These are phyloP conservation scores for Cryptosporidium meleagridis DNA, from an alignment of 169 alveolate genomes.

Conservation along the genomic window DNA sequence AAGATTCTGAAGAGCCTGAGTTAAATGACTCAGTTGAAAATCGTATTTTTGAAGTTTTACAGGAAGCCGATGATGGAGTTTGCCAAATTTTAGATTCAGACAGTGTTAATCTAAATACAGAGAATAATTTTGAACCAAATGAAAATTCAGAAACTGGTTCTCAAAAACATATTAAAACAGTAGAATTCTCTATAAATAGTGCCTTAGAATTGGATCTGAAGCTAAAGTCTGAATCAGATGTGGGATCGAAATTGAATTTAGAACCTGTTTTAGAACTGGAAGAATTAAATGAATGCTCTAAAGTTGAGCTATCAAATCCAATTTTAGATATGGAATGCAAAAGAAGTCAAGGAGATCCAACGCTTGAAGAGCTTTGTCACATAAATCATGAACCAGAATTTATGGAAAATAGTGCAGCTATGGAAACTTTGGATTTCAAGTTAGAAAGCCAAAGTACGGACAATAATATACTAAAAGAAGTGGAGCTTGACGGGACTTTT, in stretches of 20 bases:
- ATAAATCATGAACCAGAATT: background rate
- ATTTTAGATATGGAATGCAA: background rate
- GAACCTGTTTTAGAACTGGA: background rate
- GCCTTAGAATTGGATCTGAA: background rate
- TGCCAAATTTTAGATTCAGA: background rate
- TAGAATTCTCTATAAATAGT: background rate
- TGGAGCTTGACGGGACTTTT: too few species aligned
- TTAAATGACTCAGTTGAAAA: background rate
- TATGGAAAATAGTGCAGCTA: background rate
- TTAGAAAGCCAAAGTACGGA: background rate
- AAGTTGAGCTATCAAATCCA: background rate
- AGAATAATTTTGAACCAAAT: background rate
- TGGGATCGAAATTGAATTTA: background rate
- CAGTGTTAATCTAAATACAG: background rate
- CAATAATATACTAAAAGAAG: too few species aligned
- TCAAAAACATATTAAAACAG: background rate
- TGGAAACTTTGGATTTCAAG: background rate
- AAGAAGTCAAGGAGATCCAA: background rate
- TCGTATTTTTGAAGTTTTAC: background rate
- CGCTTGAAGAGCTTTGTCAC: background rate
- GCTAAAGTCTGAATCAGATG: background rate
- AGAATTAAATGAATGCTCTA: background rate
- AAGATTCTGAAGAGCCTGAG: background rate
- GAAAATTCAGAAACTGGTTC: background rate
- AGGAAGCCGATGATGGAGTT: background rate